Conservation (phyloP, 179 eudicot species). For the Patellifolia procumbens region DNA sequence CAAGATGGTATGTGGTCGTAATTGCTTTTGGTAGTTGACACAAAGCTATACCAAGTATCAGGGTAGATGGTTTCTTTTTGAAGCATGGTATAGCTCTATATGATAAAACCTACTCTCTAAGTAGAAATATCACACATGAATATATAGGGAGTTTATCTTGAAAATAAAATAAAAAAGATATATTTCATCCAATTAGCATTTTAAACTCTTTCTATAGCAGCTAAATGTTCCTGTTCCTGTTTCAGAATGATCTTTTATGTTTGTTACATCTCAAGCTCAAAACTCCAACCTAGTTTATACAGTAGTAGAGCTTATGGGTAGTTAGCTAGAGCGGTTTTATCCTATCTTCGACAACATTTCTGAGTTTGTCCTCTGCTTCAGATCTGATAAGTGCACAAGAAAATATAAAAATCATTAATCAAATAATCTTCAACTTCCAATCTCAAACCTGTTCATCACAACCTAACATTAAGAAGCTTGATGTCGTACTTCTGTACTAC, state of each 20-base stretch:
- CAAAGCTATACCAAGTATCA: not conserved
- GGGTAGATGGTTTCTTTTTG: not conserved
- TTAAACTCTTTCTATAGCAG: not conserved
- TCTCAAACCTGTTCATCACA: no score
- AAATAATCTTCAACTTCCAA: no score
- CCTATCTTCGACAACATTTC: not conserved
- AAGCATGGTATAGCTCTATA: not conserved
- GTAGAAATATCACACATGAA: no score
- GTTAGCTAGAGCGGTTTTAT: not conserved
- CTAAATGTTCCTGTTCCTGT: not conserved
- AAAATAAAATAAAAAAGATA: not conserved
- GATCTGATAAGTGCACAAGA: no score
- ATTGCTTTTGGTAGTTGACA: not conserved
- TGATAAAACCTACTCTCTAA: not conserved
- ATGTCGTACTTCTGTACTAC: no score
- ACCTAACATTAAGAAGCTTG: no score
- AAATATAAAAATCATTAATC: no score
- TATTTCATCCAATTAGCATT: not conserved
- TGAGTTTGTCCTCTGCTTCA: no score
- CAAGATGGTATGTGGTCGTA: not conserved
- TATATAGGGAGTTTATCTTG: not conserved
- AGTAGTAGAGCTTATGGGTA: not conserved
- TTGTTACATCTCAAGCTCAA: not conserved
- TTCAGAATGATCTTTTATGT: not conserved
- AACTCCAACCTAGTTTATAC: not conserved